phyloP scores from a whole-genome alignment of 1,139 yeast species.

The Blastobotrys raffinosifermentans region DNA sequence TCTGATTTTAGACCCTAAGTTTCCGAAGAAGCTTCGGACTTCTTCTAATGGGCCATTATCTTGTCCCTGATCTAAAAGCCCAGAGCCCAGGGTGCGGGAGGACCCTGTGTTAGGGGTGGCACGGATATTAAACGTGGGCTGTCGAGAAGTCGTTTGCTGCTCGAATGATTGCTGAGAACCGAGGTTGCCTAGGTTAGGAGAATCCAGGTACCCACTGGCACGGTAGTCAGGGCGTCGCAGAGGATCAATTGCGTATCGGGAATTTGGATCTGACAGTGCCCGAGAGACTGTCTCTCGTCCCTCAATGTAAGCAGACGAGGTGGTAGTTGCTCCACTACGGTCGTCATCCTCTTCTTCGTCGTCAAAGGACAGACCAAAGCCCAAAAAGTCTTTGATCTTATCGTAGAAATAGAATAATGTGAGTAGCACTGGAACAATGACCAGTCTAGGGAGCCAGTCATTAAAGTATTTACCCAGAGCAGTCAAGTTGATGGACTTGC shows the following conservation, averaged over 20 bases:
- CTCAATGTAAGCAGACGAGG: conserved; percentile 24
- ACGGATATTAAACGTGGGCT: conserved; percentile 1
- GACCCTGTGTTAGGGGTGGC: conserved; percentile 1
- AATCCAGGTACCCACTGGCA: no score
- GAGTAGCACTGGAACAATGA: conserved; percentile 59
- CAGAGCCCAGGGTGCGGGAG: no score
- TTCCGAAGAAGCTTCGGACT: no score
- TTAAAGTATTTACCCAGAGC: conserved; percentile 69
- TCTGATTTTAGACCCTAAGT: no score
- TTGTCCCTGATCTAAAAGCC: no score
- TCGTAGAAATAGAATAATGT: conserved; percentile 69
- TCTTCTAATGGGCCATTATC: no score
- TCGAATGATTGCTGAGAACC: background rate
- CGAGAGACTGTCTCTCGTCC: conserved; percentile 35
- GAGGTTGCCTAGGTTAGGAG: background rate
- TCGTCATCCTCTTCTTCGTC: conserved; percentile 43
- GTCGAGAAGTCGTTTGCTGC: background rate
- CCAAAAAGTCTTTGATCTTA: conserved; percentile 45
- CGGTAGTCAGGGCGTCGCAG: conserved; percentile 2
- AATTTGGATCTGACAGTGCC: conserved; percentile 29
- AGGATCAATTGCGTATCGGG: conserved; percentile 19
- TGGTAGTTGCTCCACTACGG: conserved; percentile 17
- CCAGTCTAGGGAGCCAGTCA: conserved; percentile 67
- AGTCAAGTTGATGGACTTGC: conserved; percentile 67
- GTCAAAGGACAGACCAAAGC: conserved; percentile 49